These are phyloP conservation scores for Cladosporium halotolerans DNA, from an alignment of 2,329 filamentous ascomycete genomes.

Conservation along the genomic window DNA sequence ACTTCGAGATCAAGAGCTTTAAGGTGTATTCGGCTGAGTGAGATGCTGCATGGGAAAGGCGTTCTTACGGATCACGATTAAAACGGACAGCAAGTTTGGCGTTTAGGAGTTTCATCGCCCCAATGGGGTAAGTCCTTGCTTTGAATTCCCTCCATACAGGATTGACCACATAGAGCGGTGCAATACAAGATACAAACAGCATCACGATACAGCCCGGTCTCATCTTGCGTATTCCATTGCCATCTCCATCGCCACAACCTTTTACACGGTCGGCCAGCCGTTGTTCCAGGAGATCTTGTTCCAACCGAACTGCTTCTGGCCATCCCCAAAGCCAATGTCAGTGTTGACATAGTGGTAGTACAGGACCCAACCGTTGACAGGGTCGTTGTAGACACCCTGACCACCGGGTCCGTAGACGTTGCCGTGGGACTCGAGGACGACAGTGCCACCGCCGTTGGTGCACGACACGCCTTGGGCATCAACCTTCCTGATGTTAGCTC, in stretches of 20 bases:
- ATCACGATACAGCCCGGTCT: too few relatives aligned
- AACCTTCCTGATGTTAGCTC: constrained; percentile 20
- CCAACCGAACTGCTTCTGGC: constrained; percentile 47
- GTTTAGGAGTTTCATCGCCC: not conserved
- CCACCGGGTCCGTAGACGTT: constrained; percentile 61
- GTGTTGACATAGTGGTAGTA: constrained; percentile 60
- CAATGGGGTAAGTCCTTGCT: too few relatives aligned
- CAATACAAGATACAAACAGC: too few relatives aligned
- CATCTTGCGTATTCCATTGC: too few relatives aligned
- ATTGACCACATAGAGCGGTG: too few relatives aligned
- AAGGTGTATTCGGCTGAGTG: constrained; percentile 27
- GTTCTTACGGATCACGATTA: too few relatives aligned
- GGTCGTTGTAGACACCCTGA: constrained; percentile 53
- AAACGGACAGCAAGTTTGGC: not conserved
- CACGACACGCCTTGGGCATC: constrained; percentile 52
- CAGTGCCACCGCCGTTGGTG: constrained; percentile 52
- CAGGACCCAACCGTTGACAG: constrained; percentile 46
- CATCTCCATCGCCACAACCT: not conserved
- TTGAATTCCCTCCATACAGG: too few relatives aligned
- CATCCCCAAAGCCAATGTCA: constrained; percentile 31
- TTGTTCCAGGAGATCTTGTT: constrained; percentile 45
- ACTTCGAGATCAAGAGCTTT: constrained; percentile 35
- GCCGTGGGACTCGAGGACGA: constrained; percentile 54
- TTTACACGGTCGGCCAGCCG: constrained; percentile 40
- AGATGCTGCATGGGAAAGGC: not conserved